Percentiles rank a stretch among this genome's conserved stretches.
Conservation (phyloP, 169 alveolate species). For the Plasmodium yoelii region DNA sequence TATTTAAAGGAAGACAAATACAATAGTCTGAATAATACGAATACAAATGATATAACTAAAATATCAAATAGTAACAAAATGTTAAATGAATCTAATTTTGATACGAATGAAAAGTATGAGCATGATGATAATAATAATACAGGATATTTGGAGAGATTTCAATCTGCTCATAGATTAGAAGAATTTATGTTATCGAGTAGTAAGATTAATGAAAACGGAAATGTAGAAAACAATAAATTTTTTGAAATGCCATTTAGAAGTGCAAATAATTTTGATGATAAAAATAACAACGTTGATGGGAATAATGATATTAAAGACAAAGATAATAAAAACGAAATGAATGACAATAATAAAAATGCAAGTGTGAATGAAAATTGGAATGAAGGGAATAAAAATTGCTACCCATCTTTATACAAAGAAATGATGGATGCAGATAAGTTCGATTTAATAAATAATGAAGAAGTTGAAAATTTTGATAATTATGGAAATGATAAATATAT, state of each 20-base stretch:
- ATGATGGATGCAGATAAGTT: not conserved
- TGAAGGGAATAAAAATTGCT: not conserved
- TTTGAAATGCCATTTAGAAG: not conserved
- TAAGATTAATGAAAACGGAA: not conserved
- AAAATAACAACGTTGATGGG: not conserved
- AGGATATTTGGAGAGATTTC: constrained; percentile 15
- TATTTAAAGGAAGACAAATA: constrained; percentile 51
- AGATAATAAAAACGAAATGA: not conserved
- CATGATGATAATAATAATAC: not conserved
- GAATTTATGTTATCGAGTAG: constrained; percentile 14
- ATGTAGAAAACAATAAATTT: not conserved
- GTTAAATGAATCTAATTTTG: not conserved
- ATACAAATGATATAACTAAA: not conserved
- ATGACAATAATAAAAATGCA: not conserved
- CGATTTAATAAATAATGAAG: no score
- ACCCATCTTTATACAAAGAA: not conserved
- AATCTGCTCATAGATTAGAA: constrained; percentile 43
- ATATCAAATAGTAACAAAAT: not conserved
- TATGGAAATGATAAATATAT: not conserved
- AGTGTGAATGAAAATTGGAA: not conserved
- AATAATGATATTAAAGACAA: not conserved
- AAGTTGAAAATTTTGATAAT: not conserved
- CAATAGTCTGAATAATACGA: constrained; percentile 5
- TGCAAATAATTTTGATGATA: not conserved
- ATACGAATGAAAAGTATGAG: not conserved